phyloP scores from a whole-genome alignment of 2,329 filamentous ascomycete genomes.

The Hypoxylon sp. region DNA sequence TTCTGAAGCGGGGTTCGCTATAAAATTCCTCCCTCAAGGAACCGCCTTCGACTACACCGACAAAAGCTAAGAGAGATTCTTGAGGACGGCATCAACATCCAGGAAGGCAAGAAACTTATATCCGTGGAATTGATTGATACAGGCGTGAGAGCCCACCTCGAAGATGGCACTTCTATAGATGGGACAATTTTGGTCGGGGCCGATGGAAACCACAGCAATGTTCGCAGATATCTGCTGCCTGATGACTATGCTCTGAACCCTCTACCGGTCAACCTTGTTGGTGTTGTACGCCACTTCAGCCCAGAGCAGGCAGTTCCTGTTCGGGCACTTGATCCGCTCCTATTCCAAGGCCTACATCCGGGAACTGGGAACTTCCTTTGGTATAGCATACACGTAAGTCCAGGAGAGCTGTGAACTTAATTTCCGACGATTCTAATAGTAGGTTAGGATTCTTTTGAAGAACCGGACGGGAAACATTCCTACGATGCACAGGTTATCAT shows the following conservation, averaged over 20 bases:
- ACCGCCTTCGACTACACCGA: slow-evolving; percentile 56
- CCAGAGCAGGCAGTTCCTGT: slow-evolving; percentile 56
- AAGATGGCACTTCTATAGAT: slow-evolving; percentile 53
- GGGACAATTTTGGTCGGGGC: slow-evolving; percentile 59
- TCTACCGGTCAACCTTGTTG: slow-evolving; percentile 58
- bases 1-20: slow-evolving; percentile 54
- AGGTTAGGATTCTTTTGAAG: slow-evolving; percentile 22
- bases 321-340: slow-evolving; percentile 65
- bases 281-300: slow-evolving; percentile 57
- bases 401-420: slow-evolving; percentile 13
- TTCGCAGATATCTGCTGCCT: slow-evolving; percentile 55
- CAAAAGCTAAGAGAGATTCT: slow-evolving; percentile 55
- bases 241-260: slow-evolving; percentile 53
- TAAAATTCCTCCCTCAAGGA: slow-evolving; percentile 57
- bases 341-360: slow-evolving; percentile 69
- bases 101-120: slow-evolving; percentile 54
- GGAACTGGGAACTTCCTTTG: slow-evolving; percentile 65
- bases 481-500: slow-evolving; percentile 63
- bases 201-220: slow-evolving; percentile 58
- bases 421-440: not conserved
- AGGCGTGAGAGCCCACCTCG: slow-evolving; percentile 52
- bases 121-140: slow-evolving; percentile 47
- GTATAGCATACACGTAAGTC: slow-evolving; percentile 63
- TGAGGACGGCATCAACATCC: slow-evolving; percentile 52
- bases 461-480: slow-evolving; percentile 53